Evolutionary conservation across 75 land plant species (phyloP).

Genomic region (Pinus tabuliformis): DNA sequence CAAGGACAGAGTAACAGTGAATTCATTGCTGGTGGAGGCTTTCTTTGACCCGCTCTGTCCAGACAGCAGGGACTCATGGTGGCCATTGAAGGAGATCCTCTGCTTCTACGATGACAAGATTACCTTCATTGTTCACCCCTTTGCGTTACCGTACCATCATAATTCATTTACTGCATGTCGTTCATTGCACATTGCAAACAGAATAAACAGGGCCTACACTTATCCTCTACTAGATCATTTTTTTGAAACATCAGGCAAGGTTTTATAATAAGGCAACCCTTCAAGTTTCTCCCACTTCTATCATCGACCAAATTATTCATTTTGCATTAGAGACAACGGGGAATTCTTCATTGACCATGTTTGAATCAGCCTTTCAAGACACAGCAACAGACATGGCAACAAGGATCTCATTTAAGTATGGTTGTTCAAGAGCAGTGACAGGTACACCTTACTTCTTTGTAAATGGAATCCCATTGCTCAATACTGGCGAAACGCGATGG

Average conservation of each 20-base stretch:
- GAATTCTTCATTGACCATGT: conserved; percentile 15
- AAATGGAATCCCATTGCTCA: conserved; percentile 65
- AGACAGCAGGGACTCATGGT: too few relatives aligned
- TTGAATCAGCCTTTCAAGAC: conserved; percentile 58
- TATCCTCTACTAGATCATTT: conserved; percentile 61
- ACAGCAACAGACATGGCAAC: conserved; percentile 49
- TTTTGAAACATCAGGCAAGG: conserved; percentile 66
- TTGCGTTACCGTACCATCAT: conserved; percentile 80
- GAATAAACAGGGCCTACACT: conserved; percentile 55
- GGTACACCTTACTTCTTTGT: conserved; percentile 84
- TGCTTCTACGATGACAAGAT: too few relatives aligned
- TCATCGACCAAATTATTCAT: conserved; percentile 28
- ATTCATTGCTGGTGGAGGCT: too few relatives aligned
- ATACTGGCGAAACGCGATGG: too few relatives aligned
- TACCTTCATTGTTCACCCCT: too few relatives aligned
- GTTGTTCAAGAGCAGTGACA: conserved; percentile 76
- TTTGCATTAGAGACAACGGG: conserved; percentile 35
- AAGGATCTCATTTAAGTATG: conserved; percentile 92
- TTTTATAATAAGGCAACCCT: too few relatives aligned
- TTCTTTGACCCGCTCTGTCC: too few relatives aligned
- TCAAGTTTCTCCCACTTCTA: too few relatives aligned
- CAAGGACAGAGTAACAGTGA: too few relatives aligned
- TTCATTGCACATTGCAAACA: conserved; percentile 66
- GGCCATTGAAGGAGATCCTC: too few relatives aligned
- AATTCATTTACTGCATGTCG: conserved; percentile 72